A percentile compares a stretch with the other conserved stretches of the same genome.
Conservation (phyloP, 345 rosid species). For the Combretum micranthum region DNA sequence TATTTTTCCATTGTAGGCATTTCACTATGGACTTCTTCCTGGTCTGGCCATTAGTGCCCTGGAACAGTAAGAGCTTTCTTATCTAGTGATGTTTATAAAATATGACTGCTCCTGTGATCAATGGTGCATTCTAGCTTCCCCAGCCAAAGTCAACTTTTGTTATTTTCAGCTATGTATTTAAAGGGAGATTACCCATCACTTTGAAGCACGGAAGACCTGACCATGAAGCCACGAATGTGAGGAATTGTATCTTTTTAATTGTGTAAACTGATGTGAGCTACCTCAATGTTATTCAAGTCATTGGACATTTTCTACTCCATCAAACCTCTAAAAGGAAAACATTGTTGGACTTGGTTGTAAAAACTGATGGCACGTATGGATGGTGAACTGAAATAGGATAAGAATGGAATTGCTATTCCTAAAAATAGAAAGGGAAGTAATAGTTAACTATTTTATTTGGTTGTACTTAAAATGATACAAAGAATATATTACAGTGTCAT, state of each 20-base stretch:
- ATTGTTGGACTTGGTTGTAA: no score
- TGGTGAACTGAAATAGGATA: no score
- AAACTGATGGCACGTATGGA: no score
- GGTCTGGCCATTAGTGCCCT: slow-evolving; percentile 73
- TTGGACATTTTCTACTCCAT: no score
- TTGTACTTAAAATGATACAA: no score
- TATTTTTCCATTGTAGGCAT: slow-evolving; percentile 74
- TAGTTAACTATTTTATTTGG: no score
- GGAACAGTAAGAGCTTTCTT: slow-evolving; percentile 59
- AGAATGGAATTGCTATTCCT: no score
- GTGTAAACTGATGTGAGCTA: not conserved
- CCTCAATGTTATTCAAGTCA: no score
- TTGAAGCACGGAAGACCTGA: slow-evolving; percentile 90
- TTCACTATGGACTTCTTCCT: slow-evolving; percentile 80
- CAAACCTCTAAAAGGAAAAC: no score
- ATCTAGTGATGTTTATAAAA: slow-evolving; percentile 7
- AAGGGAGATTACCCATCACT: slow-evolving; percentile 68
- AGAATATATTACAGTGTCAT: no score
- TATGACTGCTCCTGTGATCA: not conserved
- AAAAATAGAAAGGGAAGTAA: no score
- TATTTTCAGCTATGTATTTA: slow-evolving; percentile 62
- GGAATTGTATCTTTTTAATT: slow-evolving; percentile 9
- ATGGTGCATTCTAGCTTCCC: no score
- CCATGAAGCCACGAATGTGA: slow-evolving; percentile 79
- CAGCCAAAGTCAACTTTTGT: not conserved